These are phyloP conservation scores for Cylindrotheca closterium DNA, from an alignment of 108 stramenopile genomes.

Conservation along the genomic window DNA sequence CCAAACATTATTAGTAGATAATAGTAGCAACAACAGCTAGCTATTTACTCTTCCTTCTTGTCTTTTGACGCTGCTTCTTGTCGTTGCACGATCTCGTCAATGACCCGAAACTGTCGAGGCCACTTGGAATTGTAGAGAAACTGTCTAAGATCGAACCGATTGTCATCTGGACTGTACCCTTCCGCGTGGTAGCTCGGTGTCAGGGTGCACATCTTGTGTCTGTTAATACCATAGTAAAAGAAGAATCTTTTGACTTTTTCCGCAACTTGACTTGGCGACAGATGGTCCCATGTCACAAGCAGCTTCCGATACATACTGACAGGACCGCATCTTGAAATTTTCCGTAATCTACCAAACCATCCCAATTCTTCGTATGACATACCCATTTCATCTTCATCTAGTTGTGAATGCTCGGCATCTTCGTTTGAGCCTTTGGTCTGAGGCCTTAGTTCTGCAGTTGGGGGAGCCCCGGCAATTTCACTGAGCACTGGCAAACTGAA, in stretches of 20 bases:
- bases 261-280: constrained; percentile 73
- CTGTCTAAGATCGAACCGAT: constrained; percentile 96
- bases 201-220: constrained; percentile 98
- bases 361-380: constrained; percentile 98
- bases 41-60: constrained; percentile 8
- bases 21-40: too few species aligned
- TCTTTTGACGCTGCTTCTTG: constrained; percentile 18
- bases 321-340: constrained; percentile 90
- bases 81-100: constrained; percentile 43
- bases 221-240: constrained; percentile 92
- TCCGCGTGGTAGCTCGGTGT: constrained; percentile 99
- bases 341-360: constrained; percentile 91
- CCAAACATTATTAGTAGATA: too few species aligned
- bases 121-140: constrained; percentile 93
- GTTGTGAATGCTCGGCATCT: constrained; percentile 77
- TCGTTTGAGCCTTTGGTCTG: constrained; percentile 35
- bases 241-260: constrained; percentile 95
- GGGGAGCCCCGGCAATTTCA: constrained; percentile 94
- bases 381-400: constrained; percentile 99
- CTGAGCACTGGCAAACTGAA: constrained; percentile 67
- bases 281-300: constrained; percentile 68
- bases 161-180: constrained; percentile 96
- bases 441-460: constrained; percentile 96
- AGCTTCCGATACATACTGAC: constrained; percentile 94
- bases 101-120: constrained; percentile 87